phyloP scores from a whole-genome alignment of 1,284 basidiomycete species.

The Fomitopsis betulina region DNA sequence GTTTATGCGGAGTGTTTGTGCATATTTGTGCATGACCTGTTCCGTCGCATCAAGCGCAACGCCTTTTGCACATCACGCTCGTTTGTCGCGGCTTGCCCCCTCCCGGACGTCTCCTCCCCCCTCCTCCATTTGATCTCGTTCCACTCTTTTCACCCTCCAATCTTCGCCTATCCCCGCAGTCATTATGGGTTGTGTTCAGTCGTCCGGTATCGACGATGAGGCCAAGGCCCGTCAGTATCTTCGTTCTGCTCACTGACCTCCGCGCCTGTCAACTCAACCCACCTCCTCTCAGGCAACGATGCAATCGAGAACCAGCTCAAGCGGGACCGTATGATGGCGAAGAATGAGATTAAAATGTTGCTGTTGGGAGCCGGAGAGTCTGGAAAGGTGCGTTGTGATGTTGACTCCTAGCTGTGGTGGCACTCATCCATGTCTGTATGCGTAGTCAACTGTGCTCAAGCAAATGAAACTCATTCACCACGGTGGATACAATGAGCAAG shows the following conservation, averaged over 20 bases:
- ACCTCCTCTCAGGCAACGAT: slow-evolving; percentile 67
- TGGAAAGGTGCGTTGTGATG: slow-evolving; percentile 58
- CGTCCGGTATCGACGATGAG: slow-evolving; percentile 66
- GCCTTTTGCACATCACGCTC: slow-evolving; percentile 7
- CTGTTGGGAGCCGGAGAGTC: slow-evolving; percentile 92
- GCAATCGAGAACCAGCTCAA: slow-evolving; percentile 96
- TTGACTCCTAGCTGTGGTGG: background rate
- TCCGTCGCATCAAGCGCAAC: slow-evolving; percentile 7
- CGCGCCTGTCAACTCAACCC: background rate
- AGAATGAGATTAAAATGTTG: slow-evolving; percentile 95
- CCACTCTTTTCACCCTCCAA: slow-evolving; percentile 16
- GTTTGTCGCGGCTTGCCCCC: slow-evolving; percentile 2
- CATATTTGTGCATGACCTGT: background rate
- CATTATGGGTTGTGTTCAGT: slow-evolving; percentile 74
- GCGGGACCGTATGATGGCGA: slow-evolving; percentile 85
- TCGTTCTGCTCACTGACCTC: background rate
- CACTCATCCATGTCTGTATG: background rate
- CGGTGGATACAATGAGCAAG: slow-evolving; percentile 86
- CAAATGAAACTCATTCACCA: slow-evolving; percentile 97
- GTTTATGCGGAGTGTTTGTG: slow-evolving; percentile 3
- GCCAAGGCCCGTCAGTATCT: slow-evolving; percentile 74
- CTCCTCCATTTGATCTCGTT: slow-evolving; percentile 13
- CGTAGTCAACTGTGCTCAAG: slow-evolving; percentile 86
- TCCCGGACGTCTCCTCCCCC: slow-evolving; percentile 9
- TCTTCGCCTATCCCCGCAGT: slow-evolving; percentile 9